phyloP scores from a whole-genome alignment of 345 rosid genomes.

The Garcia nutans region DNA sequence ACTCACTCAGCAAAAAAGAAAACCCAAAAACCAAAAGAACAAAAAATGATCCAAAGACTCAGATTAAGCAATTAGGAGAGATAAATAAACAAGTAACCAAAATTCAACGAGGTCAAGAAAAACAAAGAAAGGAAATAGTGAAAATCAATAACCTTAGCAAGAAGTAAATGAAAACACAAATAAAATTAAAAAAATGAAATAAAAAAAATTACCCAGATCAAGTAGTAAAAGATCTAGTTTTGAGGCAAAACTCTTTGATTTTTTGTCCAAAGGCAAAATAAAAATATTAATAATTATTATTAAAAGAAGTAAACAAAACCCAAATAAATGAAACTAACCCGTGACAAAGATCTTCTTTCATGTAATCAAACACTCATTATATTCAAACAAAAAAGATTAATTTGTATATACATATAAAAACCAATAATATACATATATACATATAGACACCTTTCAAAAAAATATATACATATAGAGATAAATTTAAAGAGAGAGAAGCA shows the following conservation, averaged over 20 bases:
- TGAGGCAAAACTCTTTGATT: background rate
- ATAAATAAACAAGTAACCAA: background rate
- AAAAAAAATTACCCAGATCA: conserved; percentile 5
- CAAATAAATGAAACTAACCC: conserved; percentile 15
- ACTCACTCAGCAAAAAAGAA: background rate
- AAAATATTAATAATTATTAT: conserved; percentile 11
- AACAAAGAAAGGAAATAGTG: background rate
- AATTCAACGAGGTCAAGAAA: background rate
- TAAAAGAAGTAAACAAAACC: conserved; percentile 1
- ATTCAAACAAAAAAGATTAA: background rate
- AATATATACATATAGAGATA: background rate
- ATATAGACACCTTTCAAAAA: too few relatives aligned
- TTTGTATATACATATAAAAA: background rate
- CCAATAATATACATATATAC: background rate
- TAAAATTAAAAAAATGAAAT: background rate
- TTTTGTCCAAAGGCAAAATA: background rate
- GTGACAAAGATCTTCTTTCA: conserved; percentile 26
- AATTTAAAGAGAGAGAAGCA: background rate
- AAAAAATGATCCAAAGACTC: conserved; percentile 1
- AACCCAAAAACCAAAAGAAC: background rate
- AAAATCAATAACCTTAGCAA: background rate
- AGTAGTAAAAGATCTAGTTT: conserved; percentile 19
- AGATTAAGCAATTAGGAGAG: background rate
- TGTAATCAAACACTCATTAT: conserved; percentile 28
- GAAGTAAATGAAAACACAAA: background rate